These are phyloP conservation scores for Lasiosphaeria miniovina DNA, from an alignment of 495 filamentous ascomycete genomes.

Conservation along the genomic window DNA sequence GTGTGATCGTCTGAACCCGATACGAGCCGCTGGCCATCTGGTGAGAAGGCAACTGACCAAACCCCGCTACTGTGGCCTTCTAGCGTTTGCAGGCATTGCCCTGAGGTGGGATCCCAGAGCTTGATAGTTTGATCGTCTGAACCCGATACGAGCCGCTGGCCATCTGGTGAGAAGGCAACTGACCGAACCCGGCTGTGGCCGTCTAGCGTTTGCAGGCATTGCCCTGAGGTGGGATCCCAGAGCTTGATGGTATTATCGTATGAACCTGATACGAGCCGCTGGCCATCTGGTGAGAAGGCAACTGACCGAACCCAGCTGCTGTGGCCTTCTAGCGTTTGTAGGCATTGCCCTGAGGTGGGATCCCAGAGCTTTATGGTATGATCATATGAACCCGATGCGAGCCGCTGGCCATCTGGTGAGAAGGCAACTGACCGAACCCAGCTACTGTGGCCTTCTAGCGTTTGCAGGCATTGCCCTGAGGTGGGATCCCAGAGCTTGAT, in stretches of 20 bases:
- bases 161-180: conserved; percentile 16
- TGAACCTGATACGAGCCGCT: conserved; percentile 68
- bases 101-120: conserved; percentile 14
- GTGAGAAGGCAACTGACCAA: not conserved
- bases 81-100: conserved; percentile 4
- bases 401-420: conserved; percentile 47
- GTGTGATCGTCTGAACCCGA: not conserved
- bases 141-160: conserved; percentile 73
- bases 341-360: conserved; percentile 1
- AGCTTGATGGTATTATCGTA: conserved; percentile 86
- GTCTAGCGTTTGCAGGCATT: conserved; percentile 77
- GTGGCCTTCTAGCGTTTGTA: conserved; percentile 8
- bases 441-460: conserved; percentile 69
- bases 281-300: not conserved
- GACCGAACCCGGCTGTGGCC: conserved; percentile 37
- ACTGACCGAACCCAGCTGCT: not conserved
- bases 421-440: conserved; percentile 15
- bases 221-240: conserved; percentile 83
- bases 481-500: conserved; percentile 91
- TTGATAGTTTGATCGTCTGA: conserved; percentile 72
- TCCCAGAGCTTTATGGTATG: conserved; percentile 50
- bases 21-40: too few relatives aligned
- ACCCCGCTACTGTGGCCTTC: not conserved
- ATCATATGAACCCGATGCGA: conserved; percentile 86
- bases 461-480: conserved; percentile 74